phyloP scores from a whole-genome alignment of 768 basidiomycete genomes.

The Suillus cothurnatus region DNA sequence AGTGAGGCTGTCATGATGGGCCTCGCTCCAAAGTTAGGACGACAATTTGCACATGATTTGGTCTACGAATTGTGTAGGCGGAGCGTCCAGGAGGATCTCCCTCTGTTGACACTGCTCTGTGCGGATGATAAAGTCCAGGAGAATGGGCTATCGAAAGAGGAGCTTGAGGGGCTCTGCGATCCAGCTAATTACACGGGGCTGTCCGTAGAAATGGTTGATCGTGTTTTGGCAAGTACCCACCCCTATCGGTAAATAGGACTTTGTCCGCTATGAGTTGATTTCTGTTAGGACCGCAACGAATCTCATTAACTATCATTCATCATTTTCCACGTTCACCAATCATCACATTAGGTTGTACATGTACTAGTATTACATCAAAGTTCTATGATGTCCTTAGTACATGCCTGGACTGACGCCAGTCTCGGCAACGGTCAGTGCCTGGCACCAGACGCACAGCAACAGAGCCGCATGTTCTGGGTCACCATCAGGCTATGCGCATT shows the following conservation, averaged over 20 bases:
- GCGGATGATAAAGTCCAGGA: conserved; percentile 29
- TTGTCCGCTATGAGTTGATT: not conserved
- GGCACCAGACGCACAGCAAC: not conserved
- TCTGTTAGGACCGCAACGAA: not conserved
- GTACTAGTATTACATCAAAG: not conserved
- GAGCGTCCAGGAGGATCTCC: conserved; percentile 27
- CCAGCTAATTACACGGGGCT: conserved; percentile 42
- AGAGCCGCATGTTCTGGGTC: not conserved
- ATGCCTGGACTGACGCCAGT: not conserved
- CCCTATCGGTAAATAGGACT: not conserved
- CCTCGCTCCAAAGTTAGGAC: conserved; percentile 43
- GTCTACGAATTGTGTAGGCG: conserved; percentile 44
- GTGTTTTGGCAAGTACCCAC: conserved; percentile 10
- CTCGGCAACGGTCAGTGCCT: not conserved
- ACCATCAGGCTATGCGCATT: not conserved
- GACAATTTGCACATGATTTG: conserved; percentile 47
- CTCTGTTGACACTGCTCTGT: conserved; percentile 36
- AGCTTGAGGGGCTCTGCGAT: conserved; percentile 37
- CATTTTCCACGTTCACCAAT: not conserved
- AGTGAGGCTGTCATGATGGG: conserved; percentile 54
- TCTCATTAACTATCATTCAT: not conserved
- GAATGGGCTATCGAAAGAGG: conserved; percentile 26
- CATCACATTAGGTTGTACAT: not conserved
- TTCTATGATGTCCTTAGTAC: not conserved
- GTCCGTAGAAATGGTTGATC: conserved; percentile 33